A percentile compares a stretch with the other conserved stretches of the same genome.
Conservation (phyloP, 345 rosid species). For the Abelmoschus esculentus region DNA sequence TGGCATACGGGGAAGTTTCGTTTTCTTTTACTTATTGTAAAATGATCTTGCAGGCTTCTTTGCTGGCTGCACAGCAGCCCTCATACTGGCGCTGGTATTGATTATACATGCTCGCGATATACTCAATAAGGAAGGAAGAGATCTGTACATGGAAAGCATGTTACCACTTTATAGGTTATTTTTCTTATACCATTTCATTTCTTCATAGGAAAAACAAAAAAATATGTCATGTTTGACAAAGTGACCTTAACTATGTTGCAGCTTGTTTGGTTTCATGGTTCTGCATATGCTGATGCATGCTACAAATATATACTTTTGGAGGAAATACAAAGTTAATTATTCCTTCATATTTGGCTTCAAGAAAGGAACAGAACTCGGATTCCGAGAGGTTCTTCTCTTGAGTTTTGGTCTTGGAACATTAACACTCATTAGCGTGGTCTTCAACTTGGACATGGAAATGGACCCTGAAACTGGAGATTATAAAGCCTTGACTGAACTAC, state of each 20-base stretch:
- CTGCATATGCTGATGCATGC: slow-evolving; percentile 37
- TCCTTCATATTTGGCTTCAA: slow-evolving; percentile 34
- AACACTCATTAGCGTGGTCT: slow-evolving; percentile 33
- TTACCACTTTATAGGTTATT: slow-evolving; percentile 38
- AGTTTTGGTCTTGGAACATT: slow-evolving; percentile 34
- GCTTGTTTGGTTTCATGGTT: slow-evolving; percentile 40
- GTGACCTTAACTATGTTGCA: slow-evolving; percentile 12
- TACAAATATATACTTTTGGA: slow-evolving; percentile 39
- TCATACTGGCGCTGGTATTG: slow-evolving; percentile 33
- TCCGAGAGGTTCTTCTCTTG: slow-evolving; percentile 35
- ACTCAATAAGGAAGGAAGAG: background rate
- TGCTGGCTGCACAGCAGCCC: slow-evolving; percentile 49
- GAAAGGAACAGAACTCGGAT: slow-evolving; percentile 24
- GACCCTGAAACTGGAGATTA: slow-evolving; percentile 28
- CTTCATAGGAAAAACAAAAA: too few species aligned
- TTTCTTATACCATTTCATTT: background rate
- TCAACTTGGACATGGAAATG: slow-evolving; percentile 48
- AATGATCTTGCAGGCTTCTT: slow-evolving; percentile 27
- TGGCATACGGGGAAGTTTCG: too few species aligned
- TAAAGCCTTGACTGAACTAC: slow-evolving; percentile 31
- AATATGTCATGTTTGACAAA: too few species aligned
- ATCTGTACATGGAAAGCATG: slow-evolving; percentile 31
- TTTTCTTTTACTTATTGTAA: too few species aligned
- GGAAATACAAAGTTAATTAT: slow-evolving; percentile 33
- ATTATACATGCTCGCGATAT: slow-evolving; percentile 15